Evolutionary conservation across 2,329 filamentous ascomycete genomes (phyloP), one percentile per base, ranked within the genome.

Genomic region (Blastomyces silverae): DNA sequence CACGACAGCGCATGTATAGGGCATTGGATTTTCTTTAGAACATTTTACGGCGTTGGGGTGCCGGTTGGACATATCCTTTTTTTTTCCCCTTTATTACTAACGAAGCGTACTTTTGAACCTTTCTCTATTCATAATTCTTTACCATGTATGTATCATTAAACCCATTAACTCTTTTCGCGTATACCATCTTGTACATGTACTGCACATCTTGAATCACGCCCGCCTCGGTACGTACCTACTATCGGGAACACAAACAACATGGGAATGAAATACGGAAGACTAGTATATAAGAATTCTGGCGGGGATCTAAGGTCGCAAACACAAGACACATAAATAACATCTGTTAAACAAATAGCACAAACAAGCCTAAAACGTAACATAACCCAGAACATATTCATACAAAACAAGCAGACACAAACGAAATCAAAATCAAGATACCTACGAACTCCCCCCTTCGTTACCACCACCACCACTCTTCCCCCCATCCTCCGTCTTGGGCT

Each of bases 401-500:
- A 60, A 60, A 31, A 46, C 34, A 28, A 46, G 11, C 6, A 48
- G 34, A 31, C 10, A 42, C 10, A 13, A 22, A 58, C 37, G n/a
- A 42, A 59, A 22, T 39, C 20, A 34, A 46, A 59, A 13, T 11
- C 39, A 46, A 59, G 2, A 37, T 28, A 13, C 60, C 60, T 62
- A 56, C 4, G 52, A 37, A 20, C 11, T 25, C 34, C 31, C 22
- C 7, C 71, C 62, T 63, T 69, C 25, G 31, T 66, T 69, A 31
- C 70, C 22, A 17, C 58, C 22, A 17, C 58, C 58, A 11, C 58
- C 58, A 11, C 57, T 69, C 66, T 6, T 66, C 69, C 37, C 70
- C 70, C 37, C 70, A 46, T 39, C 58, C 42, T 61, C 58, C 25
- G 17, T 67, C 64, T 72, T 70, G 15, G 69, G 66, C 66, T 76